These are phyloP conservation scores for Pholiota microspora DNA, from an alignment of 768 basidiomycete genomes.

Conservation along the genomic window DNA sequence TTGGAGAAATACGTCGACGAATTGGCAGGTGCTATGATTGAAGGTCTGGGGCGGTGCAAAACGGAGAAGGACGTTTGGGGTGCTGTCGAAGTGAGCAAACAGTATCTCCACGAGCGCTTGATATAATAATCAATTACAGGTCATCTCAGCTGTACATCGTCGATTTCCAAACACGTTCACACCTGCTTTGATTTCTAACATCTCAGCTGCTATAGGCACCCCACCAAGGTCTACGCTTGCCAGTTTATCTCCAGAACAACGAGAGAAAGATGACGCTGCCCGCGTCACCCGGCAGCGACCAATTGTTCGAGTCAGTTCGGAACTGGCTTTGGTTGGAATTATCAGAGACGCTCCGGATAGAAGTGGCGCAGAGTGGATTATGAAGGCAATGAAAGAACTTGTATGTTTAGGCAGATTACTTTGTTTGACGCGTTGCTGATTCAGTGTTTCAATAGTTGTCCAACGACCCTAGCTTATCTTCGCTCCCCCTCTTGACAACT, in stretches of 20 bases:
- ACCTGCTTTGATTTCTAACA: conserved; percentile 57
- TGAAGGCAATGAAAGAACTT: conserved; percentile 81
- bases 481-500: conserved; percentile 85
- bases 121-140: conserved; percentile 39
- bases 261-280: conserved; percentile 87
- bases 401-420: conserved; percentile 41
- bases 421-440: background rate
- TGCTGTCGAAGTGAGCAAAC: conserved; percentile 76
- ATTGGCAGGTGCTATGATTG: conserved; percentile 81
- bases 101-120: background rate
- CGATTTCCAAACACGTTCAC: conserved; percentile 84
- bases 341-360: conserved; percentile 68
- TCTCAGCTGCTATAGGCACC: conserved; percentile 57
- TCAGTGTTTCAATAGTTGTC: conserved; percentile 57
- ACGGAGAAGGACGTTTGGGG: conserved; percentile 91
- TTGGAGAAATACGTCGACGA: conserved; percentile 97
- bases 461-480: conserved; percentile 82
- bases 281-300: conserved; percentile 83
- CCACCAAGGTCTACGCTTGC: conserved; percentile 57
- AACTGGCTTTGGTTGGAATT: conserved; percentile 85
- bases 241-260: conserved; percentile 68
- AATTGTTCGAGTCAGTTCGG: conserved; percentile 82
- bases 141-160: conserved; percentile 85
- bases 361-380: conserved; percentile 88
- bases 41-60: conserved; percentile 86